Evolutionary conservation across 1,284 basidiomycete genomes (phyloP).

Genomic region (Amylostereum chailletii): DNA sequence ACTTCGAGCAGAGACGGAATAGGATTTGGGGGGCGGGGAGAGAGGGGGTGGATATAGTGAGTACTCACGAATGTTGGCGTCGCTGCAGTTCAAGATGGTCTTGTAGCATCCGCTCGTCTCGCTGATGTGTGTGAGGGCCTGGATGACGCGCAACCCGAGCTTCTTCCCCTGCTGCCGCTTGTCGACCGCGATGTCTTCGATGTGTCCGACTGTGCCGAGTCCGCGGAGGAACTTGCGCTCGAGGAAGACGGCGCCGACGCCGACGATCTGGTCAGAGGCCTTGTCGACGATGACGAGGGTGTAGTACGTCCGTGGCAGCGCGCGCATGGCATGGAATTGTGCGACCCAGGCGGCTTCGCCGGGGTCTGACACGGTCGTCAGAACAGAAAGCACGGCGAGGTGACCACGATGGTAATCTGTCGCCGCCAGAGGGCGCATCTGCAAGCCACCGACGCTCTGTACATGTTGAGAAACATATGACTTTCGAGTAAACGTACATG

Average conservation of each 20-base stretch:
- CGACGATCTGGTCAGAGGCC: conserved; percentile 73
- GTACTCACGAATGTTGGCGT: conserved; percentile 82
- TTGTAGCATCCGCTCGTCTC: conserved; percentile 83
- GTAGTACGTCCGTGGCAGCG: conserved; percentile 66
- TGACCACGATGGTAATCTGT: conserved; percentile 84
- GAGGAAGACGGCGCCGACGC: conserved; percentile 76
- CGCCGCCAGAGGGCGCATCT: conserved; percentile 86
- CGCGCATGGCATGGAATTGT: conserved; percentile 58
- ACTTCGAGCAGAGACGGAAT: conserved; percentile 1
- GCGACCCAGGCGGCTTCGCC: conserved; percentile 60
- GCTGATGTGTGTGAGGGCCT: conserved; percentile 74
- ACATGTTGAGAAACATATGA: neutral
- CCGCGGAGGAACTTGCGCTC: conserved; percentile 91
- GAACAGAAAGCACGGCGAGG: conserved; percentile 72
- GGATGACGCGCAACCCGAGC: conserved; percentile 82
- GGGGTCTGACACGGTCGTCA: conserved; percentile 74
- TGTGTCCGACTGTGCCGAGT: conserved; percentile 82
- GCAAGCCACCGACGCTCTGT: conserved; percentile 3
- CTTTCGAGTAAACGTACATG: conserved; percentile 33
- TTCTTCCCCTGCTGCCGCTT: conserved; percentile 83
- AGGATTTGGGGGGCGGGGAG: too few species aligned
- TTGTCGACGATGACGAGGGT: conserved; percentile 78
- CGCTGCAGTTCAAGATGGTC: conserved; percentile 93
- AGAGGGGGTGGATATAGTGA: conserved; percentile 2
- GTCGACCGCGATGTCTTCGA: conserved; percentile 96